Base-by-base conservation (phyloP, 2,329 filamentous ascomycete genomes). In the Allantophomopsis lycopodina region DNA sequence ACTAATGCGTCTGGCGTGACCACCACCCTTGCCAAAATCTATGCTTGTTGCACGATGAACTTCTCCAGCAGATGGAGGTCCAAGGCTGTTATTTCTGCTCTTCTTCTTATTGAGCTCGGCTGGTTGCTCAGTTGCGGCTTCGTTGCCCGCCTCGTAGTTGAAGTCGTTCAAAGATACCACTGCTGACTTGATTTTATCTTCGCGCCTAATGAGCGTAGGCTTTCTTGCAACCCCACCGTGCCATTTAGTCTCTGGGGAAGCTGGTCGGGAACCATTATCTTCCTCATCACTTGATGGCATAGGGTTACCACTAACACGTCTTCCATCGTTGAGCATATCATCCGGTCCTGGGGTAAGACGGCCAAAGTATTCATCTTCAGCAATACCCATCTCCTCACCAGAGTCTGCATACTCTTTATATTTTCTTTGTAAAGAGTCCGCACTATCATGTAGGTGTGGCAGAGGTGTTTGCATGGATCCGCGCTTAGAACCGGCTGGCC, bases 291-390 rank as follows among this genome's bases (percentile, higher is more conserved):
- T 75, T 40, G 73, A 77, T 23, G 57, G 58, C 50, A 71, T 62
- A 7, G 64, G 55, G 33, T 63, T 63, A 46, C 64, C 68, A 47
- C 63, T 67, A 46, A 69, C 66, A 42, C 68, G 64, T 10, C 62
- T 61, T 10, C 48, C 37, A 15, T 50, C 49, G 38, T 44, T 52
- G 17, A 46, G 46, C 38, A 48, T 32, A 20, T 55, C 52, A 15
- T 54, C 50, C 7, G 50, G 53, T 2, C 57, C 60, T 35, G 61
- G 62, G 10, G 61, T 66, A 38, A 72, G 61, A 18, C 68, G 69
- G 42, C 70, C 74, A 43, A 87, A 69, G 50, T 86, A 86, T 50
- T 91, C 83, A 44, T 89, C 84, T 44, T 86, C 79, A 13, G 69
- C 71, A 23, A 73, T 66, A 15, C 64, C 65, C 21, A 79, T 64